Base-by-base conservation (phyloP, 164 flowering plant species). In the Buxus sempervirens region DNA sequence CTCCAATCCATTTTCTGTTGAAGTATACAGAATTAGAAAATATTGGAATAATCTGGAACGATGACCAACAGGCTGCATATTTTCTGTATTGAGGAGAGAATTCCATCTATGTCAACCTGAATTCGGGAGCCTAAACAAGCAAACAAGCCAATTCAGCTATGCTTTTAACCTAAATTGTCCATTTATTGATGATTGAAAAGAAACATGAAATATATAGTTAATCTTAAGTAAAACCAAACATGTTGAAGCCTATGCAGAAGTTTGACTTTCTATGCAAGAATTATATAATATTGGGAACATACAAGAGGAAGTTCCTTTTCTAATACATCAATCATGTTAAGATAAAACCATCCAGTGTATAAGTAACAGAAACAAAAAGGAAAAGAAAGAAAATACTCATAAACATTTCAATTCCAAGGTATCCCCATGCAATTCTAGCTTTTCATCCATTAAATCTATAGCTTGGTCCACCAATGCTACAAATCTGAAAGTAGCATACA, bases 31-130 rank as follows among this genome's bases (percentile, higher is more conserved):
- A 45, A 45, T 7, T 38, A 24, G 49, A 25, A 25, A 36, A 27
- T 1, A 53, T 25, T n/a, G n/a, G 28, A 59, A 54, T 67, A 9
- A 92, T 96, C 96, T 84, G 98, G 98, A 77, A 86, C 73, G 70
- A 87, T 72, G 66, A 92, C 78, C 75, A 86, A 70, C 66, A 87
- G 83, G 79, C 93, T 73, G 77, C 88, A 88, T 20, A 92, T 62
- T 73, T 90, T 92, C 76, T 64, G 70, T 65, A 85, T 62, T n/a
- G 74, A 65, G 45, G 83, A 79, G 64, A 82, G 70, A 61, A 83
- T 60, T 38, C 70, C 81, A 63, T 88, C 90, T 54, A 62, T 60
- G 61, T 86, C 87, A 72, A 22, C 64, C 18, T 66, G 64, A 54
- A 58, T 58, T 64, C 26, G 71, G 53, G 74, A 76, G 62, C 85